Conservation (phyloP, 2,329 filamentous ascomycete species). For the Aspergillus ochraceoroseus region DNA sequence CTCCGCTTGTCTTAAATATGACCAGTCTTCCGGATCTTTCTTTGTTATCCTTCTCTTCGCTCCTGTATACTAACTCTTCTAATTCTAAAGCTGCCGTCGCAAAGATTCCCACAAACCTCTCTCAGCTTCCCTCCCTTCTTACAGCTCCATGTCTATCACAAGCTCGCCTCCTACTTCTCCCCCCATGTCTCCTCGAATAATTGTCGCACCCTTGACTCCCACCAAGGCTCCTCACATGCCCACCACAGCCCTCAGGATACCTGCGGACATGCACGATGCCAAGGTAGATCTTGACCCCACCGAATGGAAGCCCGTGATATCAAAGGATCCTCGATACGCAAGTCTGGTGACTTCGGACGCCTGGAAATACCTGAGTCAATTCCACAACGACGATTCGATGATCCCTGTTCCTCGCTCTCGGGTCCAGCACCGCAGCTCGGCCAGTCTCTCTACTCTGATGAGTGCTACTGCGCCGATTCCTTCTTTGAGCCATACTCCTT, state of each 20-base stretch:
- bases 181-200: constrained; percentile 35
- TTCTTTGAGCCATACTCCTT: constrained; percentile 37
- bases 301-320: constrained; percentile 49
- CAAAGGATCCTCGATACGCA: constrained; percentile 16
- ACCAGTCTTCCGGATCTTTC: constrained; percentile 2
- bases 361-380: constrained; percentile 44
- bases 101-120: constrained; percentile 46
- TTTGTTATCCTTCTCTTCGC: constrained; percentile 1
- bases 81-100: constrained; percentile 40
- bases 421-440: constrained; percentile 26
- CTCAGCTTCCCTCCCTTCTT: constrained; percentile 36
- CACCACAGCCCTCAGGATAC: constrained; percentile 37
- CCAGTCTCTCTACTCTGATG: constrained; percentile 33
- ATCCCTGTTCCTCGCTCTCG: constrained; percentile 20
- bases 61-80: constrained; percentile 5
- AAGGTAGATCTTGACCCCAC: constrained; percentile 47
- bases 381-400: constrained; percentile 34
- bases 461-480: constrained; percentile 25
- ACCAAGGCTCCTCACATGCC: constrained; percentile 27
- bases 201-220: constrained; percentile 36
- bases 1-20: constrained; percentile 13
- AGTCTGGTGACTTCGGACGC: constrained; percentile 38
- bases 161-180: constrained; percentile 34
- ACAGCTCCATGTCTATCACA: constrained; percentile 26
- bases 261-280: constrained; percentile 34